Evolutionary conservation across 1,139 yeast genomes (phyloP), one percentile per base, ranked within the genome.

Genomic region (Magnusiomyces clavatus): DNA sequence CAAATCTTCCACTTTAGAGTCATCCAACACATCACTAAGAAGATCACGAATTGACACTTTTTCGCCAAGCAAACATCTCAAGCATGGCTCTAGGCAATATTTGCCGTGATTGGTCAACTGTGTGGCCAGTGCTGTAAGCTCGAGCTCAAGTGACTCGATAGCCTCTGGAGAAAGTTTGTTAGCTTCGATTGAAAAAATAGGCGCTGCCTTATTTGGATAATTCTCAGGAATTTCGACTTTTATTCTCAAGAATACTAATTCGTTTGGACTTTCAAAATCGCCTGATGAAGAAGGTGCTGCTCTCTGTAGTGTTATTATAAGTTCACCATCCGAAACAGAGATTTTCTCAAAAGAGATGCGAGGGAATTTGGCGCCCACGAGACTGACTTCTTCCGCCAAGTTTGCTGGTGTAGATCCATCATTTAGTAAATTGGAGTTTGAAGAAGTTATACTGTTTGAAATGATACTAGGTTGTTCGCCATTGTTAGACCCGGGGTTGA

Each of bases 361-460:
- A 1, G 97, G 96, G 63, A 92, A 89, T 61, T 86, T 87, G 61
- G 31, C 31, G 4, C 31, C 31, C 8, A 90, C 92, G 35, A 80
- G 74, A 58, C 95, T 84, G 1, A 90, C 90, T 64, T 92, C 97
- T 66, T 89, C 97, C 4, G 96, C 96, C 20, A 90, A 68, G 61
- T 86, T 87, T 16, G 82, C 77, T 1, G 84, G 89, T 36, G 74
- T 76, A 56, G 8, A 24, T 4, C 6, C 4, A 8, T 4, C 4
- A 24, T 24, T 8, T 24, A 8, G 31, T 4, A 24, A 24, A 5
- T 4, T 24, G 8, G 31, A 24, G 31, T 24, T 24, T 24, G 31
- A 4, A 24, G 31, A 24, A 24, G 31, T 24, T 4, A 24, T 24
- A 8, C 31, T 24, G 31, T 24, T 24, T 24, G 31, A 24, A 4